Evolutionary conservation across 805 yeast genomes (phyloP).

Genomic region (Cyberlindnera xylosilytica): DNA sequence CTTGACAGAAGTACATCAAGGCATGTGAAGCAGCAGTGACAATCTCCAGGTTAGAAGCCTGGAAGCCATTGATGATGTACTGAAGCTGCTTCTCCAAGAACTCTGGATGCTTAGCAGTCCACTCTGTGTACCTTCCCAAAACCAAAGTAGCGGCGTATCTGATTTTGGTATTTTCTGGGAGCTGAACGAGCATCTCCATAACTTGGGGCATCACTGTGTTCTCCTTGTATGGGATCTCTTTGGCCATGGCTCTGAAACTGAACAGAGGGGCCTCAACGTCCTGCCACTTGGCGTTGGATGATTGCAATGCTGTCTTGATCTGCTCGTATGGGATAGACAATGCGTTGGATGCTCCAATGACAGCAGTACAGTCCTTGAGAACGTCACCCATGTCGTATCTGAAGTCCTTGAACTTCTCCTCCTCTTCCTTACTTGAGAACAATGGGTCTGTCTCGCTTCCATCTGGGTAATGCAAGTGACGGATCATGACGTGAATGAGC

Average conservation of each 20-base stretch:
- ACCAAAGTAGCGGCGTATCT: constrained; percentile 92
- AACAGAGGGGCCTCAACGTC: constrained; percentile 86
- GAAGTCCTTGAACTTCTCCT: constrained; percentile 90
- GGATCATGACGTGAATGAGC: constrained; percentile 58
- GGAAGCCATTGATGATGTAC: constrained; percentile 78
- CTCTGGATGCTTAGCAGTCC: constrained; percentile 88
- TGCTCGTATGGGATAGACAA: constrained; percentile 65
- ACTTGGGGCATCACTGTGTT: constrained; percentile 68
- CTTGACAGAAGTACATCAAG: constrained; percentile 90
- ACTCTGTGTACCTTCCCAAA: constrained; percentile 92
- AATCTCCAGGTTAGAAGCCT: constrained; percentile 39
- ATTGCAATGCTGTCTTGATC: constrained; percentile 41
- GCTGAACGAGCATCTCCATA: constrained; percentile 60
- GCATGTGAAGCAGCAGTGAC: constrained; percentile 90
- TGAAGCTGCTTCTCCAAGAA: constrained; percentile 77
- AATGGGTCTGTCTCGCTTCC: constrained; percentile 39
- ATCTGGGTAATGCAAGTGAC: constrained; percentile 73
- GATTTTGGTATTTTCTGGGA: constrained; percentile 83
- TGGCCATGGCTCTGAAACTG: constrained; percentile 90
- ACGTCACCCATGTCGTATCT: constrained; percentile 98
- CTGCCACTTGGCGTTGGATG: constrained; percentile 59
- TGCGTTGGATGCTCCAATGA: constrained; percentile 74
- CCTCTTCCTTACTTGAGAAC: constrained; percentile 75
- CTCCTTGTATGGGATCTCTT: constrained; percentile 72
- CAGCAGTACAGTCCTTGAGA: constrained; percentile 91